Conservation (phyloP, 2,329 filamentous ascomycete genomes). For the Sarocladium brachiariae region DNA sequence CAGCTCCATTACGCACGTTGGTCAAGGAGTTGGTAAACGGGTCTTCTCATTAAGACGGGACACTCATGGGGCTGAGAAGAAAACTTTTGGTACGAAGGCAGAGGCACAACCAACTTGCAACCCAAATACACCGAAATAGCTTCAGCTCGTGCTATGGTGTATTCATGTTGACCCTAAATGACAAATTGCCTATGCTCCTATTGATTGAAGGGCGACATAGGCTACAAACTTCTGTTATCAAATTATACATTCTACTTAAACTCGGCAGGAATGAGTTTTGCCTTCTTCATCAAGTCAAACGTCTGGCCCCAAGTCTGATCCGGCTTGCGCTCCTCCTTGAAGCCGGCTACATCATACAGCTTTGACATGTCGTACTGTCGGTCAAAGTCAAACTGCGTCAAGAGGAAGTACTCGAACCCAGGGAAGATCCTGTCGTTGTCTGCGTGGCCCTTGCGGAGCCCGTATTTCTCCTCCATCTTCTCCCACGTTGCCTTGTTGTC, state of each 20-base stretch:
- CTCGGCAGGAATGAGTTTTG: conserved; percentile 29
- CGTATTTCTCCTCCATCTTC: conserved; percentile 26
- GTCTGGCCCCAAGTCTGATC: conserved; percentile 30
- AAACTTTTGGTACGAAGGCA: too few relatives aligned
- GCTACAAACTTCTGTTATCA: too few relatives aligned
- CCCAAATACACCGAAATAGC: too few relatives aligned
- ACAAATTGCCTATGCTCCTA: too few relatives aligned
- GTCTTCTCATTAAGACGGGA: too few relatives aligned
- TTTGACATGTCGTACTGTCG: conserved; percentile 37
- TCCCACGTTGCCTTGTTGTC: conserved; percentile 24
- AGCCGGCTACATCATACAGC: conserved; percentile 31
- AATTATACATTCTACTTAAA: conserved; percentile 10
- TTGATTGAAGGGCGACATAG: too few relatives aligned
- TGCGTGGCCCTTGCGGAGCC: conserved; percentile 29
- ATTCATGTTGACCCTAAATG: too few relatives aligned
- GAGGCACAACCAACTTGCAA: too few relatives aligned
- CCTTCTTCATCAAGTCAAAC: conserved; percentile 36
- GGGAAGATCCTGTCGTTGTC: conserved; percentile 27
- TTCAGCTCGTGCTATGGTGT: too few relatives aligned
- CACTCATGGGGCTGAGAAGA: too few relatives aligned
- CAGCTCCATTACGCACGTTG: too few relatives aligned
- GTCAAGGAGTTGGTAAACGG: too few relatives aligned
- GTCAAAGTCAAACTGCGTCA: conserved; percentile 37
- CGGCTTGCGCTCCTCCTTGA: conserved; percentile 32
- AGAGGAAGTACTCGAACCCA: conserved; percentile 34